Percentiles rank a stretch among this genome's conserved stretches.
These are phyloP conservation scores for Hypoxylon rubiginosum DNA, from an alignment of 2,329 filamentous ascomycete species.

Conservation along the genomic window DNA sequence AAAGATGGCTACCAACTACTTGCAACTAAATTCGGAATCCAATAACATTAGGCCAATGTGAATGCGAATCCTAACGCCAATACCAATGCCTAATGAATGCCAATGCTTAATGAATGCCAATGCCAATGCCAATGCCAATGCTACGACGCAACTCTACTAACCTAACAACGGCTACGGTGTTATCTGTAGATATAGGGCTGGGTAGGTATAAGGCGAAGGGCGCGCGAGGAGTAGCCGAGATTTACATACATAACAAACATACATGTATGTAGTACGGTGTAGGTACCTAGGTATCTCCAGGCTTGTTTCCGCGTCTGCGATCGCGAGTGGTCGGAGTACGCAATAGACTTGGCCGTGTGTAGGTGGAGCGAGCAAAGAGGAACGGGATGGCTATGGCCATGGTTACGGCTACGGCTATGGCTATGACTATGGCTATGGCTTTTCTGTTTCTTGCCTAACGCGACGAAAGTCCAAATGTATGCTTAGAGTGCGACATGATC, in stretches of 20 bases:
- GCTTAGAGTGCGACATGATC: conserved; percentile 35
- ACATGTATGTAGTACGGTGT: too few relatives aligned
- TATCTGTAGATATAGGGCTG: background rate
- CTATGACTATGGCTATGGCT: too few relatives aligned
- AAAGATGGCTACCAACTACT: conserved; percentile 1
- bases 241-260: background rate
- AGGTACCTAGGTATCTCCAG: background rate
- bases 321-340: conserved; percentile 37
- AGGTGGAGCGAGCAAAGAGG: background rate
- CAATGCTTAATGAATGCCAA: background rate
- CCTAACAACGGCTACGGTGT: background rate
- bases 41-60: background rate
- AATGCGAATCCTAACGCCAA: background rate
- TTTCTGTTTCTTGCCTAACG: conserved; percentile 9
- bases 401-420: background rate
- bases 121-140: background rate
- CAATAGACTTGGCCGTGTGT: background rate
- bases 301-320: background rate
- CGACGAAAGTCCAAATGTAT: conserved; percentile 24
- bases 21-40: background rate
- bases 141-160: background rate
- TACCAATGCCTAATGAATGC: background rate
- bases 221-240: background rate
- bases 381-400: background rate
- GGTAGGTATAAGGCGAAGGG: conserved; percentile 10